Evolutionary conservation across 805 yeast species (phyloP).

Genomic region (Sugiyamaella floridensis): DNA sequence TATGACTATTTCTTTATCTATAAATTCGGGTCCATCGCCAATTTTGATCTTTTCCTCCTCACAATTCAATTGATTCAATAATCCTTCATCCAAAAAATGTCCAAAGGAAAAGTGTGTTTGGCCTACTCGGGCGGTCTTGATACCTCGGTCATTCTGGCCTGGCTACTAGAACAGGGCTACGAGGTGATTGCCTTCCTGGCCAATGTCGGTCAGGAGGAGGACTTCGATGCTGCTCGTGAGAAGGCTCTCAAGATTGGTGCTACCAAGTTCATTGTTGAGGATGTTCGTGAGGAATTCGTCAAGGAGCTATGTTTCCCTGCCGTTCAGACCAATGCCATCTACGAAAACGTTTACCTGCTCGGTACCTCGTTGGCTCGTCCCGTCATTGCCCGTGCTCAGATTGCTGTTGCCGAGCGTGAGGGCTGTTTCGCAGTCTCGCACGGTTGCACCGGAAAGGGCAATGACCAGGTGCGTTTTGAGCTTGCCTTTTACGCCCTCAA

Average conservation of each 20-base stretch:
- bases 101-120: constrained; percentile 97
- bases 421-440: constrained; percentile 98
- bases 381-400: constrained; percentile 96
- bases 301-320: constrained; percentile 93
- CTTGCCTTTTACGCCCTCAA: constrained; percentile 93
- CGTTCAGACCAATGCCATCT: constrained; percentile 93
- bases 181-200: constrained; percentile 98
- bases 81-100: constrained; percentile 42
- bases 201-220: constrained; percentile 98
- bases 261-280: constrained; percentile 86
- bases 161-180: constrained; percentile 96
- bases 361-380: constrained; percentile 99
- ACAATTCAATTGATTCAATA: neutral
- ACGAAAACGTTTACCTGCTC: constrained; percentile 91
- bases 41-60: neutral
- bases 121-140: constrained; percentile 99
- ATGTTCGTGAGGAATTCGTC: constrained; percentile 91
- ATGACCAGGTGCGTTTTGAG: constrained; percentile 98
- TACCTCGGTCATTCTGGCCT: constrained; percentile 94
- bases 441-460: constrained; percentile 99
- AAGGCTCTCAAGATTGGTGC: constrained; percentile 98
- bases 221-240: constrained; percentile 92
- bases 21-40: neutral
- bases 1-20: neutral
- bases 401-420: constrained; percentile 90